Conservation (phyloP, 2,329 filamentous ascomycete species). For the Verticillium alfalfae region DNA sequence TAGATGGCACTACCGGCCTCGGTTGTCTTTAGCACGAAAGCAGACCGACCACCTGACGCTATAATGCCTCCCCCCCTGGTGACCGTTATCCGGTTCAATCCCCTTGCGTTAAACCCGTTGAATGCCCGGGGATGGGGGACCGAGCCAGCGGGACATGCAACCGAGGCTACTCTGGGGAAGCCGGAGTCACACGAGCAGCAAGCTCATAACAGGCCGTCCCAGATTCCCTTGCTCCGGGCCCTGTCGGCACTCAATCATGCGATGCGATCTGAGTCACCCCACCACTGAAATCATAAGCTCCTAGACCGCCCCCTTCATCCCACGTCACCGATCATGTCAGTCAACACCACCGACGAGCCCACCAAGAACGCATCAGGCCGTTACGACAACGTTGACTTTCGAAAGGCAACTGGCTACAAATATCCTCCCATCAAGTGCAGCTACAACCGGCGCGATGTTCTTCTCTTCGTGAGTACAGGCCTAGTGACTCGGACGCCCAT, state of each 20-base stretch:
- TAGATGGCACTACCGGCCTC: not conserved
- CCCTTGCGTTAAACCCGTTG: not conserved
- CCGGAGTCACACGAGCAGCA: not conserved
- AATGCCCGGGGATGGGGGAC: not conserved
- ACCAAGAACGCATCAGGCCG: slow-evolving; percentile 28
- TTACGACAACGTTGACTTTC: slow-evolving; percentile 35
- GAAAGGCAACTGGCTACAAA: slow-evolving; percentile 28
- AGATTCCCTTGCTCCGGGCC: not conserved
- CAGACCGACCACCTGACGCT: not conserved
- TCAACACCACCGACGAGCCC: slow-evolving; percentile 17
- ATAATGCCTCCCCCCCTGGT: not conserved
- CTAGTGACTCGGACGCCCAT: not conserved
- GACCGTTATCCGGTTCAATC: not conserved
- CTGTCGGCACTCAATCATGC: not conserved
- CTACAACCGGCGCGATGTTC: slow-evolving; percentile 36
- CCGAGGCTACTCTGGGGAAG: not conserved
- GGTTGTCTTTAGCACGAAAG: not conserved
- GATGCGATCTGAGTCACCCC: not conserved
- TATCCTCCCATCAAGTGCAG: slow-evolving; percentile 30
- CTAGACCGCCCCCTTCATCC: not conserved
- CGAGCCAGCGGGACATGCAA: not conserved
- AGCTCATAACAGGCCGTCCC: not conserved
- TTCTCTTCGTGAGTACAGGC: slow-evolving; percentile 25
- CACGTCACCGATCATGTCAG: not conserved
- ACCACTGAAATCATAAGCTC: not conserved